Evolutionary conservation across 768 basidiomycete genomes (phyloP), one percentile per base, ranked within the genome.

Genomic region (Arthromyces matolae): DNA sequence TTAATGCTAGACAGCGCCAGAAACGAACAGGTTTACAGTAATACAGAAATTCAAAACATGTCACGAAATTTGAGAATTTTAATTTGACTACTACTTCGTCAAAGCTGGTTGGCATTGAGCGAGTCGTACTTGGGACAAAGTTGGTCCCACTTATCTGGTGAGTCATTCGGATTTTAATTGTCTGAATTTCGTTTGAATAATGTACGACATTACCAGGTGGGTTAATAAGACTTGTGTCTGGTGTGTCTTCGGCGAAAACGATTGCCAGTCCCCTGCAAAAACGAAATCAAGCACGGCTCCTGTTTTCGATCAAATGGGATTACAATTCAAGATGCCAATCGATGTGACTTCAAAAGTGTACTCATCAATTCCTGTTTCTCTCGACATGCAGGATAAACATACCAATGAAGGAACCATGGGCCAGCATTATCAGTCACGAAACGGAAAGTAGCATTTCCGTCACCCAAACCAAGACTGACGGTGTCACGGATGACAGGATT

Each of bases 401-500:
- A 28, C 45, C 45, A 46, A 7, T 46, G 45, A 5, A 46, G 22
- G 18, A 46, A 62, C 59, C 65, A 65, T 40, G 64, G 64, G 2
- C 65, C 67, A 24, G 66, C 54, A 36, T 71, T 71, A 49, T 73
- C 68, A 3, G 71, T 72, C 7, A 60, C 57, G 55, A 73, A 73
- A 7, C 74, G 63, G 37, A 76, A 65, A 7, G 65, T 68, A 19
- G 65, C 64, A 27, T 60, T 63, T 16, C 24, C 39, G 20, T 64
- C 62, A 4, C 13, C 20, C 9, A 19, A 1, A 3, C 42, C 42
- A 12, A 29, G 29, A 10, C 62, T 64, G 14, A 56, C 49, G 27
- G 25, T 12, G n/a, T 71, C 68, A 18, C 62, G 55, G 36, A 50
- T 55, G 41, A 60, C 56, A 1, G 83, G 83, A 57, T 84, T 71